Evolutionary conservation across 441 rosid genomes (phyloP).

Genomic region (Gossypium schwendimanii): DNA sequence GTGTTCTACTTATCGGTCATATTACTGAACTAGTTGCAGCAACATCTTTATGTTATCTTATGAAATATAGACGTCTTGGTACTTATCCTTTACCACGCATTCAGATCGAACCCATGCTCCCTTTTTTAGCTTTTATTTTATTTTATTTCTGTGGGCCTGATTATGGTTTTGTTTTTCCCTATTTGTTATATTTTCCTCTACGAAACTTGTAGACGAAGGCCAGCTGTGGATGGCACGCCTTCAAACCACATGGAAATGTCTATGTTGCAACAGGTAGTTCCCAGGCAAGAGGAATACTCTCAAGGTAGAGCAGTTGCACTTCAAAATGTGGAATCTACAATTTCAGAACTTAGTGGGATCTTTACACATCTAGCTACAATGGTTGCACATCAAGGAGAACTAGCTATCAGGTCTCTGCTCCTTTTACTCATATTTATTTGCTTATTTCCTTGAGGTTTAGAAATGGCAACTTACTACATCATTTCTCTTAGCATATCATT

Average conservation of each 20-base stretch:
- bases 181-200: constrained; percentile 1
- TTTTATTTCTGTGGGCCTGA: background rate
- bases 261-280: constrained; percentile 84
- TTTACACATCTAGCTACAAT: constrained; percentile 91
- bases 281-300: constrained; percentile 64
- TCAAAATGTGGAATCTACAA: constrained; percentile 86
- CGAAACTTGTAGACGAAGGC: constrained; percentile 53
- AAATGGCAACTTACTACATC: background rate
- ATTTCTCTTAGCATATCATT: background rate
- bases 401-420: constrained; percentile 64
- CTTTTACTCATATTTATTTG: background rate
- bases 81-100: background rate
- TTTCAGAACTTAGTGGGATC: constrained; percentile 85
- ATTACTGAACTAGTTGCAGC: background rate
- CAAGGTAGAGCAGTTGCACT: constrained; percentile 71
- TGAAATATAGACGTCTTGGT: background rate
- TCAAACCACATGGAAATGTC: constrained; percentile 79
- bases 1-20: background rate
- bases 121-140: background rate
- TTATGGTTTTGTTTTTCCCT: constrained; percentile 8
- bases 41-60: background rate
- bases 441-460: background rate
- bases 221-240: constrained; percentile 59
- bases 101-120: background rate
- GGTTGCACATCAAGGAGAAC: constrained; percentile 92